These are phyloP conservation scores for Thymus quinquecostatus DNA, from an alignment of 257 asterid genomes.

Conservation along the genomic window DNA sequence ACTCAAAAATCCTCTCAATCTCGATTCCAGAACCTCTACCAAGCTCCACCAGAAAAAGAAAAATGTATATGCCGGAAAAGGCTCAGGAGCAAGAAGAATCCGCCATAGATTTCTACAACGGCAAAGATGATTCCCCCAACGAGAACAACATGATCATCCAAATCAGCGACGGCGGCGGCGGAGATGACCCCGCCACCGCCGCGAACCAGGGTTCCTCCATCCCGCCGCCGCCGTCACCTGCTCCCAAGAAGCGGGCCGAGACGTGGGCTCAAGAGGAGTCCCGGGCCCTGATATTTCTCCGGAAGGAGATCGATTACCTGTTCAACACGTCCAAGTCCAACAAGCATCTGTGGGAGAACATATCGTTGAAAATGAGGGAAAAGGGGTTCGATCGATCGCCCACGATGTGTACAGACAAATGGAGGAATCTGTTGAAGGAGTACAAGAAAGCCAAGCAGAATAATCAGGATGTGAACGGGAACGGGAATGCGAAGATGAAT, in stretches of 20 bases:
- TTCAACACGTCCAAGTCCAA: constrained; percentile 89
- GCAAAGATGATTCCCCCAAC: constrained; percentile 35
- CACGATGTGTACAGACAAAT: constrained; percentile 93
- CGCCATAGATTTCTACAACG: constrained; percentile 43
- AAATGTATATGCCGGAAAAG: constrained; percentile 48
- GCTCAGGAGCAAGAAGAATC: constrained; percentile 36
- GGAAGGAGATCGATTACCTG: constrained; percentile 68
- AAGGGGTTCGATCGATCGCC: constrained; percentile 92
- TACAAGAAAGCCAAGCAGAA: constrained; percentile 78
- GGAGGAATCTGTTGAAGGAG: constrained; percentile 92
- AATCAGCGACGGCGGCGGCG: constrained; percentile 39
- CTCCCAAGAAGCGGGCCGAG: constrained; percentile 86
- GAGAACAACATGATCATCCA: constrained; percentile 50
- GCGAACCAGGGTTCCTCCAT: constrained; percentile 34
- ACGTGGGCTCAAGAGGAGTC: constrained; percentile 96
- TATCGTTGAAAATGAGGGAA: constrained; percentile 83
- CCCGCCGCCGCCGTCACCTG: constrained; percentile 39
- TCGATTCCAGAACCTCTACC: neutral
- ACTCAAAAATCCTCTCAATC: neutral
- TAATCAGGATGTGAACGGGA: constrained; percentile 35
- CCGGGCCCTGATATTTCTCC: constrained; percentile 60
- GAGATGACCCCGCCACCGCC: constrained; percentile 40
- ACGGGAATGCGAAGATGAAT: constrained; percentile 61
- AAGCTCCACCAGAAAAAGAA: no score
- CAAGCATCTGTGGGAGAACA: constrained; percentile 86